Conservation (phyloP, 176 grass and related monocot species). For the Oryza brachyantha region DNA sequence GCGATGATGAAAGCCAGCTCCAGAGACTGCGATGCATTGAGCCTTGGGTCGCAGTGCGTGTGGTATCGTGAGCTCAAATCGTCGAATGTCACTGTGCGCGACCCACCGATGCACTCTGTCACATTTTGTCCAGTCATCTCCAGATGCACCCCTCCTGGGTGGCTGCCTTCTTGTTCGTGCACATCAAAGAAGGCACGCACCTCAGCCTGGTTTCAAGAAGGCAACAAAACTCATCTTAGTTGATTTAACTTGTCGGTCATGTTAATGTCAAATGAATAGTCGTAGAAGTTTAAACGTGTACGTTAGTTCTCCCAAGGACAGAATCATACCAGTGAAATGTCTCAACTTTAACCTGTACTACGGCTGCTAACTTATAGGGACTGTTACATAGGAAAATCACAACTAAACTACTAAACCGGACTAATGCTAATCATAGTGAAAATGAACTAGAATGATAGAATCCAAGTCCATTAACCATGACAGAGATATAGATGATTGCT, state of each 20-base stretch:
- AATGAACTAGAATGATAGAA: background rate
- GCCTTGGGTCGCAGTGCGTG: constrained; percentile 76
- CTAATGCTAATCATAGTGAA: background rate
- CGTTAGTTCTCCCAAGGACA: background rate
- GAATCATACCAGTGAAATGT: background rate
- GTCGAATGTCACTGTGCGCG: constrained; percentile 57
- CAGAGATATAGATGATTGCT: background rate
- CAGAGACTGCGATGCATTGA: constrained; percentile 86
- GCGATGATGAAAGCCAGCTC: constrained; percentile 78
- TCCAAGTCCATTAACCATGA: background rate
- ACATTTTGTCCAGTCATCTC: constrained; percentile 91
- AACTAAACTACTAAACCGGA: constrained; percentile 1
- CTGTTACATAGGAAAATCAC: background rate
- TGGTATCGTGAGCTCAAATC: constrained; percentile 71
- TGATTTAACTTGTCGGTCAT: background rate
- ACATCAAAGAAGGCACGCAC: constrained; percentile 84
- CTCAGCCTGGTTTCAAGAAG: constrained; percentile 53
- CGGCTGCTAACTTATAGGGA: background rate
- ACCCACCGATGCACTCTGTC: constrained; percentile 81
- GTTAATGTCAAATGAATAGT: background rate
- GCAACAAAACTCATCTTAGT: background rate
- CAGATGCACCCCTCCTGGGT: constrained; percentile 73
- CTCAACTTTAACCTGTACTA: constrained; percentile 1
- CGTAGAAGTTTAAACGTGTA: constrained; percentile 16
- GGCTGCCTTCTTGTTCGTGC: constrained; percentile 77